Evolutionary conservation across 202 grass and related monocot species (phyloP).

Genomic region (Musa balbisiana): DNA sequence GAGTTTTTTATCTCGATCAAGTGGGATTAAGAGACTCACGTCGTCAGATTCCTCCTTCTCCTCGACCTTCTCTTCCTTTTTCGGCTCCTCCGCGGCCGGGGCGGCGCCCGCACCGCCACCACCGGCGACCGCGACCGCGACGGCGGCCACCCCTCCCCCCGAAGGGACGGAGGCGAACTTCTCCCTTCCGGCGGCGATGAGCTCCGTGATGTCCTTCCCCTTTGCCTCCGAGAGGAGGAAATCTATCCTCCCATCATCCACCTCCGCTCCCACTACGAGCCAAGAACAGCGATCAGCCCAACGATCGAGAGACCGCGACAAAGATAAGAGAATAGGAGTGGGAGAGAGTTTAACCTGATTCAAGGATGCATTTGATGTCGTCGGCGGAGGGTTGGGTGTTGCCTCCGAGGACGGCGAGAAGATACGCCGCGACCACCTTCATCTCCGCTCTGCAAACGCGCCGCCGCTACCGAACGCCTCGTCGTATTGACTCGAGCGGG

Average conservation of each 20-base stretch:
- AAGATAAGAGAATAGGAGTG: too few relatives aligned
- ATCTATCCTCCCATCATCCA: neutral
- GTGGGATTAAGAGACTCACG: neutral
- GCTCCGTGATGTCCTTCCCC: slow-evolving; percentile 1
- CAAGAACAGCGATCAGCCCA: too few relatives aligned
- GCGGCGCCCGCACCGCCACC: neutral
- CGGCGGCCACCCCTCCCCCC: neutral
- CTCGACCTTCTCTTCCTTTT: slow-evolving; percentile 6
- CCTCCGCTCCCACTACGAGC: slow-evolving; percentile 2
- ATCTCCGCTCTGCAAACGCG: neutral
- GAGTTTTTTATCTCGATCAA: neutral
- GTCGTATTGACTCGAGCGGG: neutral
- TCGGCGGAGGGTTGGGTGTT: neutral
- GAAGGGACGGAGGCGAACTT: slow-evolving; percentile 6
- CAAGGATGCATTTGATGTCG: neutral
- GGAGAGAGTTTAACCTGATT: neutral
- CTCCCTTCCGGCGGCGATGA: slow-evolving; percentile 2
- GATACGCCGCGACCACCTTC: slow-evolving; percentile 1
- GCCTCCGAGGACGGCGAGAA: neutral
- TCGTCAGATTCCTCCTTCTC: slow-evolving; percentile 11
- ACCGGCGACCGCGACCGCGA: neutral
- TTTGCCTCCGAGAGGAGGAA: neutral
- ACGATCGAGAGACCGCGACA: too few relatives aligned
- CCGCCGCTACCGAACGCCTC: neutral
- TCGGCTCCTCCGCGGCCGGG: neutral